A percentile compares a stretch with the other conserved stretches of the same genome.
Evolutionary conservation across 140 eudicot species (phyloP).

Genomic region (Senecio squalidus): DNA sequence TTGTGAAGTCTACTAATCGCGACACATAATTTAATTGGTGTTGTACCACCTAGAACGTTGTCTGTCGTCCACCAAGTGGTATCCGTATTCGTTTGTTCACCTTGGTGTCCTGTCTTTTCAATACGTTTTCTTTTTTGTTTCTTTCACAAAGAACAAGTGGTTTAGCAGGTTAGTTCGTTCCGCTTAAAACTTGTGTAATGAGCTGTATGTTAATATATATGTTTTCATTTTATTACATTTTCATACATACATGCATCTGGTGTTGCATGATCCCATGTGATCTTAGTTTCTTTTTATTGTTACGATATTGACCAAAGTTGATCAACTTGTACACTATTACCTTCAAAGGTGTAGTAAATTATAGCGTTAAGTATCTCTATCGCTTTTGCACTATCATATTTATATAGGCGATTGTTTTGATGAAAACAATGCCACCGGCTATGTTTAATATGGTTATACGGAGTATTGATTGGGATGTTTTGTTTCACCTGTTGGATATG

Average conservation of each 20-base stretch:
- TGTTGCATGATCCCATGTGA: neutral
- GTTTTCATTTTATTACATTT: neutral
- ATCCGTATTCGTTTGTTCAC: neutral
- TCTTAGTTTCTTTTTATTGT: neutral
- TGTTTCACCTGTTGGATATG: neutral
- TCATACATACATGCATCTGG: neutral
- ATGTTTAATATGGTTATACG: neutral
- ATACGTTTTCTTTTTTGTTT: conserved; percentile 6
- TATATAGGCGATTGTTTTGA: neutral
- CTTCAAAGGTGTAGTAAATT: too few relatives aligned
- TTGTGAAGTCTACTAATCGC: too few relatives aligned
- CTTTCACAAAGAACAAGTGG: conserved; percentile 7
- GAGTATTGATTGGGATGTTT: neutral
- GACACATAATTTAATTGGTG: neutral
- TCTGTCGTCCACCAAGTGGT: conserved; percentile 1
- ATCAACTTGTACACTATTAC: too few relatives aligned
- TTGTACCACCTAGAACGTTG: neutral
- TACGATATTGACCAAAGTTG: too few relatives aligned
- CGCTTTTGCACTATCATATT: neutral
- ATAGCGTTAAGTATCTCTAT: neutral
- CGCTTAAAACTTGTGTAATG: conserved; percentile 11
- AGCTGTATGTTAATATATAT: conserved; percentile 13
- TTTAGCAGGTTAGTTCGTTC: neutral
- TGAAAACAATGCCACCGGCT: conserved; percentile 1
- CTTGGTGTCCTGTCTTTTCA: neutral